These are phyloP conservation scores for Aethionema arabicum DNA, from an alignment of 345 rosid genomes.

Conservation along the genomic window DNA sequence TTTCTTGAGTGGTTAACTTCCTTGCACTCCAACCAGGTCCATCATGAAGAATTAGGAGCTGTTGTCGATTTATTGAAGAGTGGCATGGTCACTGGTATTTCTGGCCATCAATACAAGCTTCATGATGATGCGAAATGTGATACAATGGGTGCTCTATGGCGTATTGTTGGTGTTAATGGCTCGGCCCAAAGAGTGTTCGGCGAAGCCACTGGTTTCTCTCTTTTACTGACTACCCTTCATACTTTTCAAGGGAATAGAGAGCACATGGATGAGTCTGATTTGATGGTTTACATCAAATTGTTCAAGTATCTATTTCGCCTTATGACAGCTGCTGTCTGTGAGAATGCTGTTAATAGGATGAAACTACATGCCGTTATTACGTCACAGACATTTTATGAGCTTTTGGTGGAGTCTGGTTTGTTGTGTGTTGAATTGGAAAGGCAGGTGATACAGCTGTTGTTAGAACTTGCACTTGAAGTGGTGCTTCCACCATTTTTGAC, in stretches of 20 bases:
- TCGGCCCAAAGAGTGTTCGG: conserved; percentile 91
- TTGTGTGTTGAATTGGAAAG: conserved; percentile 89
- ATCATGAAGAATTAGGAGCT: conserved; percentile 86
- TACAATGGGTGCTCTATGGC: conserved; percentile 96
- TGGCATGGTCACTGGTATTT: conserved; percentile 88
- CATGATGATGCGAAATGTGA: conserved; percentile 93
- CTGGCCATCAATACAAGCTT: conserved; percentile 90
- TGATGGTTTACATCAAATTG: conserved; percentile 58
- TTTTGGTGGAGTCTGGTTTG: conserved; percentile 91
- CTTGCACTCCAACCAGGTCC: conserved; percentile 53
- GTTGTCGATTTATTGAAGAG: conserved; percentile 95
- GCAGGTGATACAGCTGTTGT: conserved; percentile 86
- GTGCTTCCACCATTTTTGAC: conserved; percentile 85
- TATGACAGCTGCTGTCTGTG: conserved; percentile 82
- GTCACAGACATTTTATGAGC: conserved; percentile 92
- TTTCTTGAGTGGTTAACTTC: conserved; percentile 1
- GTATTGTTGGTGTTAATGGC: conserved; percentile 78
- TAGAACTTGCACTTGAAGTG: conserved; percentile 96
- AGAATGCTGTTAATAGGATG: conserved; percentile 74
- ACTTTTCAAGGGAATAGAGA: conserved; percentile 78
- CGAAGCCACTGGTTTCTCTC: conserved; percentile 97
- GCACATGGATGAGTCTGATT: conserved; percentile 53
- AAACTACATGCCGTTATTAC: conserved; percentile 76
- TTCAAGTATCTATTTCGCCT: conserved; percentile 86
- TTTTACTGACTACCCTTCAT: conserved; percentile 86